Evolutionary conservation across 768 basidiomycete species (phyloP), one percentile per base, ranked within the genome.

Genomic region (Leucosporidium yakuticum): DNA sequence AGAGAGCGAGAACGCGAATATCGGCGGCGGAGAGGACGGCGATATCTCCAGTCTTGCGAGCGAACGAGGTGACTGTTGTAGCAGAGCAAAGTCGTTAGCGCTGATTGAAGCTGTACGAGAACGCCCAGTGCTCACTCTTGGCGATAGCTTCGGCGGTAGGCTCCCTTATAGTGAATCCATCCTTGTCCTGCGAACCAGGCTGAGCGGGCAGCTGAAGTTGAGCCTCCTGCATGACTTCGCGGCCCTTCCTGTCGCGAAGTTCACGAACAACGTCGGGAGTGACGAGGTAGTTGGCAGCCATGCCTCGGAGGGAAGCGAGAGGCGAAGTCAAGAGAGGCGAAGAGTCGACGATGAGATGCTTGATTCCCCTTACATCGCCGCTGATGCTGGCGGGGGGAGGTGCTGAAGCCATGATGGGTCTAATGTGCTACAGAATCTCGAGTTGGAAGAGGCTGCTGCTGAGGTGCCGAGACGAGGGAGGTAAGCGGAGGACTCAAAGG

Each of bases 11-110:
- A 48, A 98, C 86, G 74, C 88, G 87, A 51, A 99, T 78, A 86
- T 99, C 96, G 20, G 93, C 84, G 78, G 88, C 85, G 20, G 92
- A 96, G 49, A 99, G 83, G 57, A 92, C 94, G 53, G 90, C 82
- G 77, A 92, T 94, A 79, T 99, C 96, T 77, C 96, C 96, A 0
- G 95, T 95, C 82, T 90, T 90, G 82, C 92, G 95, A 5, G 96
- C 91, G 79, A 86, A 87, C 69, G 88, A 87, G 64, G 89, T 90
- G 6, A 95, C 96, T 97, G 76, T 44, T 36, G 34, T 36, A 36
- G 39, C 17, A 14, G 7, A 19, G 23, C 15, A 25, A 53, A 15
- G 21, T 8, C 14, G 44, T 70, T 36, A 70, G 69, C 68, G 36
- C 25, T n/a, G 39, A 27, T 21, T 31, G 19, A 54, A 39, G 11